These are phyloP conservation scores for Coemansia sp. DNA, from an alignment of 192 early-diverging fungal genomes.

Conservation along the genomic window DNA sequence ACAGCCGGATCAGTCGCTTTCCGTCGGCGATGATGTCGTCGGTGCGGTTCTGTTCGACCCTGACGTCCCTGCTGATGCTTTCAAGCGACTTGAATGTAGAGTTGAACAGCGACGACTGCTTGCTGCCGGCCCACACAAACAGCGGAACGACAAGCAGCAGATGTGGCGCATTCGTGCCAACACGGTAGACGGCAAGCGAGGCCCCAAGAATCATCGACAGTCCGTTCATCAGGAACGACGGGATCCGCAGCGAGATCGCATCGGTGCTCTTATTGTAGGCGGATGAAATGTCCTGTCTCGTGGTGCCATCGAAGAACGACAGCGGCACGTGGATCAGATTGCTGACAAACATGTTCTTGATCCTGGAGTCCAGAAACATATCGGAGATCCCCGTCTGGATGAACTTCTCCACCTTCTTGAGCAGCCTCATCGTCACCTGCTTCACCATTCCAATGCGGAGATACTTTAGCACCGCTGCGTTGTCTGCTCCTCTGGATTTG, in stretches of 20 bases:
- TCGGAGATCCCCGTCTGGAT: constrained; percentile 4
- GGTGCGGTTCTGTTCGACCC: constrained; percentile 7
- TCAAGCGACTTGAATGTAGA: not conserved
- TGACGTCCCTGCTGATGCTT: not conserved
- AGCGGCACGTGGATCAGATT: constrained; percentile 34
- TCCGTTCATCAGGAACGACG: constrained; percentile 15
- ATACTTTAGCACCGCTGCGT: constrained; percentile 19
- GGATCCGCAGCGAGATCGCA: constrained; percentile 14
- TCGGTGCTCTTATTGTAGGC: constrained; percentile 23
- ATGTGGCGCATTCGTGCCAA: constrained; percentile 19
- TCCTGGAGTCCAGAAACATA: constrained; percentile 7
- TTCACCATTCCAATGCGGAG: constrained; percentile 23
- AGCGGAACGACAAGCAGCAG: constrained; percentile 22
- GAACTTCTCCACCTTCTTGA: not conserved
- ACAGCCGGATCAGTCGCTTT: constrained; percentile 67
- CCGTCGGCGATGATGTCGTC: constrained; percentile 56
- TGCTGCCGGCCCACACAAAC: constrained; percentile 8
- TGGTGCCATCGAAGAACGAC: constrained; percentile 40
- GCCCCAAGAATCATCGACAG: constrained; percentile 10
- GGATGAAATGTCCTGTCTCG: constrained; percentile 22
- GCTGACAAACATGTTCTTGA: constrained; percentile 24
- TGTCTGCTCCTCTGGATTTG: not conserved
- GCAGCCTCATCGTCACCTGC: not conserved
- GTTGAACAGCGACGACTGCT: constrained; percentile 3
- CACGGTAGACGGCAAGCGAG: constrained; percentile 18